Base-by-base conservation (phyloP, 495 filamentous ascomycete genomes). In the Aspergillus avenaceus region DNA sequence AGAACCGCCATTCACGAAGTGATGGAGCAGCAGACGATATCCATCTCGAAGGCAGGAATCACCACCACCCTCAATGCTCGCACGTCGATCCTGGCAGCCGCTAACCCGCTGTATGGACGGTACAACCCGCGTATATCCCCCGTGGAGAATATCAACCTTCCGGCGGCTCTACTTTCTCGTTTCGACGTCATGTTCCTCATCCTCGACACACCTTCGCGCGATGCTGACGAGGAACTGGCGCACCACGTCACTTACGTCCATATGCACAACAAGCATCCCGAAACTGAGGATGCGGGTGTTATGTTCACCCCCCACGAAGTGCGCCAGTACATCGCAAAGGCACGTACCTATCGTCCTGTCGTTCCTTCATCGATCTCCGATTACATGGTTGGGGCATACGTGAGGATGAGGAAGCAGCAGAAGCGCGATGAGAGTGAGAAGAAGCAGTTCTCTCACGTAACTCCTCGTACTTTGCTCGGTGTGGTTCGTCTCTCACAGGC, bases 11-110 rank as follows among this genome's bases (percentile, higher is more conserved):
- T 98, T 62, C 93, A 98, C 78, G 93, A 98, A 83, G 93, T 98
- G 25, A 98, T 98, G 93, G 93, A 98, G 62, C 93, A 98, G 65
- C 93, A 98, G 70, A 98, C 93, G 42, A 98, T 98, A 49, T 95
- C 89, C 47, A 97, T 98, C 56, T 96, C 91, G 55, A 98, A 98
- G 75, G 93, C 93, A 14, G 93, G 93, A 52, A 98, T 98, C 66
- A 93, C 83, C 36, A 98, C 93, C 11, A 91, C 91, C 0, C 81
- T 98, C 29, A 98, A 98, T 61, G 93, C 93, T 2, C 86, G 93
- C 40, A 96, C 93, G 12, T 95, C 93, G 0, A 97, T 98, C 62
- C 81, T 98, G n/a, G 95, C 93, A 1, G 93, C 93, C 11, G 93
- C 93, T 50, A 98, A 98, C 75, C 93, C 93, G 40, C 80, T 98